Evolutionary conservation across 148 eudicot species (phyloP), one percentile per base, ranked within the genome.

Genomic region (Cornus kousa): DNA sequence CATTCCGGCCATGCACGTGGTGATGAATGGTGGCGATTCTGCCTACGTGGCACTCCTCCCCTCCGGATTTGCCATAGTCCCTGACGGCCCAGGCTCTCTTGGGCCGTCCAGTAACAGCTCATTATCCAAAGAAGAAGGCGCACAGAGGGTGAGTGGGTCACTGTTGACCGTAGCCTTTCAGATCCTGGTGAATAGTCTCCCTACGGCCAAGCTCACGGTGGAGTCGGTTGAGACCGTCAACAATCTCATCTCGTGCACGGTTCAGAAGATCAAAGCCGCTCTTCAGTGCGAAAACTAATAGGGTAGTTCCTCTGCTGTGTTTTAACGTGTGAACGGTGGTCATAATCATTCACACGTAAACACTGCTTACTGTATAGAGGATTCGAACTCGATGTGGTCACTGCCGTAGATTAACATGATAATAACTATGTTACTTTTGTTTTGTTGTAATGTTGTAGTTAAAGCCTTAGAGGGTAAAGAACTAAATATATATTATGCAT

Each of bases 1-100:
- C 78, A 90, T 92, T 60, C 97, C 97, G 16, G 99, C 99, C 12
- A 93, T 93, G 97, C 94, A 95, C 64, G 89, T 91, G 43, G 99
- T 91, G 72, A 95, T 95, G 99, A 95, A 92, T 72, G 99, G 99
- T 4, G 99, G 97, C 16, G 99, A 95, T 82, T 92, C 99, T 0
- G 92, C 95, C 33, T 93, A 93, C 69, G 97, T 95, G 83, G 95
- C 99, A 0, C 89, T 95, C n/a, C 83, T 95, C 9, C 99, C 99
- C 5, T 95, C 99, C 4, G 99, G 99, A 0, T 95, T 95, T 35
- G 86, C 95, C 0, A 93, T 95, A 14, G 86, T 89, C 5, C 97
- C 99, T 0, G 96, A 87, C 7, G 94, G 96, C 60, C 88, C 91
- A 0, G 87, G 85, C 9, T 70, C 83, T 4, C 84, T 77, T 37